phyloP scores from a whole-genome alignment of 2,329 filamentous ascomycete genomes.

The Aspergillus floridensis region DNA sequence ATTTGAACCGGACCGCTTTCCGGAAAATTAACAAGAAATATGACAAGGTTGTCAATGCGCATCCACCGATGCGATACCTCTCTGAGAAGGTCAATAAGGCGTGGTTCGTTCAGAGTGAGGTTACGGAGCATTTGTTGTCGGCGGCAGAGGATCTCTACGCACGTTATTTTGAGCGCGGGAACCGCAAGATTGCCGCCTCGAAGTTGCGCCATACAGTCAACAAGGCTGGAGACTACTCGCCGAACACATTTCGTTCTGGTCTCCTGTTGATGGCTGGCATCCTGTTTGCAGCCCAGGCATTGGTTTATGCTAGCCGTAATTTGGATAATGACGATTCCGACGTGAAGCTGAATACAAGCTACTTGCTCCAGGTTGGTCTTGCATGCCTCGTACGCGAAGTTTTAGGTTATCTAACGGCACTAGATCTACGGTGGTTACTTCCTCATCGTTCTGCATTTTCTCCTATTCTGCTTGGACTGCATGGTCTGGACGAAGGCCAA shows the following conservation, averaged over 20 bases:
- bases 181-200: constrained; percentile 83
- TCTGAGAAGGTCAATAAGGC: constrained; percentile 86
- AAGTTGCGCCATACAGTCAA: constrained; percentile 74
- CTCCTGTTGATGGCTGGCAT: constrained; percentile 66
- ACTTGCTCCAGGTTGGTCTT: constrained; percentile 62
- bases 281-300: constrained; percentile 65
- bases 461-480: constrained; percentile 83
- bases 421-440: constrained; percentile 93
- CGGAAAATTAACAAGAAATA: constrained; percentile 99
- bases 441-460: constrained; percentile 73
- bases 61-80: constrained; percentile 77
- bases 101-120: constrained; percentile 87
- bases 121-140: constrained; percentile 75
- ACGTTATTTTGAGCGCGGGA: constrained; percentile 89
- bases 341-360: constrained; percentile 57
- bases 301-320: constrained; percentile 57
- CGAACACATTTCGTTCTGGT: constrained; percentile 59
- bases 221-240: constrained; percentile 58
- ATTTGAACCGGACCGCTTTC: constrained; percentile 89
- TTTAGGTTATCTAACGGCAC: constrained; percentile 22
- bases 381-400: not conserved
- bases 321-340: constrained; percentile 52
- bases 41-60: constrained; percentile 81
- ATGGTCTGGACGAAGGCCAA: constrained; percentile 77
- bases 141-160: constrained; percentile 89